Evolutionary conservation across 495 filamentous ascomycete genomes (phyloP), one percentile per base, ranked within the genome.

Genomic region (Xylaria longipes): DNA sequence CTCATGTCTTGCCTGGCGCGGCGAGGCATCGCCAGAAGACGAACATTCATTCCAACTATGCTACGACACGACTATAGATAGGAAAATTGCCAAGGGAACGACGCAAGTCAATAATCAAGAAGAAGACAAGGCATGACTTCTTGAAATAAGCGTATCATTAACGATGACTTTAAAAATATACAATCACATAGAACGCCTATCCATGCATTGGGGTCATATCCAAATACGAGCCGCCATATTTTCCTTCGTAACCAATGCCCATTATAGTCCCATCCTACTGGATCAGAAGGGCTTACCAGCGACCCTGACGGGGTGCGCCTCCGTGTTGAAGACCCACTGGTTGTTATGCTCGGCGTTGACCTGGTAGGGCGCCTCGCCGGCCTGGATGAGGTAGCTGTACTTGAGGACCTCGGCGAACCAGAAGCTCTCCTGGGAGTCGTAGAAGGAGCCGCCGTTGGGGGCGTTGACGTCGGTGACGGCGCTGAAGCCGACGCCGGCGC

Each of bases 401-500:
- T 97, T 97, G 75, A 97, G 71, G 65, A 95, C 92, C 83, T 97
- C 94, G 0, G 94, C 94, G 78, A 96, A 95, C 81, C 93, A 89
- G 83, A 97, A 97, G 74, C 92, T 95, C 83, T 97, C 94, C 85
- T 95, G 91, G 76, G 90, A 89, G 73, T 97, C 89, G 43, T 80
- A 78, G 61, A 87, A 88, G 6, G 80, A 78, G 6, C 91, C 93
- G 5, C 94, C 94, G 11, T 82, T 83, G 0, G 71, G 54, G 27
- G 75, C 76, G 74, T 93, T 92, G n/a, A 96, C 94, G 77, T 97
- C 78, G 0, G 74, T 72, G 56, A 97, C 80, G 15, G 84, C 85
- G 17, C 87, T 85, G 79, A 89, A 97, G 5, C 94, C 94, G 5
- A 88, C 89, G 2, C 84, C 88, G 0, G 89, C 90, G 33, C 85